Evolutionary conservation across 208 protist genomes (phyloP).

Genomic region (Trypanosoma rangeli): DNA sequence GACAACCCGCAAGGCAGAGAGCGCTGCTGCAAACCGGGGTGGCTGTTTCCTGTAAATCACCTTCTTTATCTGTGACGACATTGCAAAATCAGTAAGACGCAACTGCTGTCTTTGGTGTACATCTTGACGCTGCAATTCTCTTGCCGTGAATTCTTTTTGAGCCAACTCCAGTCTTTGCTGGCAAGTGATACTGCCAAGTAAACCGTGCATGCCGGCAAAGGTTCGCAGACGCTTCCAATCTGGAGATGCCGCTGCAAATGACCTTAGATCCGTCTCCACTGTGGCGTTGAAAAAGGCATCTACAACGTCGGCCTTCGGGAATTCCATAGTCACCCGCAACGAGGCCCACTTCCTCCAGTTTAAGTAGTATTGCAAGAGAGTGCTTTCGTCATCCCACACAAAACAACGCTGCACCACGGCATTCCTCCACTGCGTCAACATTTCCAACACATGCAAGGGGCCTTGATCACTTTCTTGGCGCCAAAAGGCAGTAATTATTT

Average conservation of each 20-base stretch:
- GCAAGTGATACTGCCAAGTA: slow-evolving; percentile 51
- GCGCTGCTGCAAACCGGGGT: slow-evolving; percentile 33
- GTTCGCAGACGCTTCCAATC: slow-evolving; percentile 64
- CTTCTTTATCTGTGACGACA: slow-evolving; percentile 24
- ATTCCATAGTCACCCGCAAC: slow-evolving; percentile 33
- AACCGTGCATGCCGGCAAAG: slow-evolving; percentile 54
- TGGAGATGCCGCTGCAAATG: slow-evolving; percentile 42
- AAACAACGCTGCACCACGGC: slow-evolving; percentile 6
- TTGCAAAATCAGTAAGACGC: slow-evolving; percentile 51
- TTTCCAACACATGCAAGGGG: slow-evolving; percentile 27
- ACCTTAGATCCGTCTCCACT: slow-evolving; percentile 45
- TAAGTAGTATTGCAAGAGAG: slow-evolving; percentile 43
- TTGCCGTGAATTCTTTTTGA: slow-evolving; percentile 37
- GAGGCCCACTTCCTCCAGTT: slow-evolving; percentile 42
- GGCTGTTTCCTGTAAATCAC: slow-evolving; percentile 68
- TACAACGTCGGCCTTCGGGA: slow-evolving; percentile 42
- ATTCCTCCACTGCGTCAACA: slow-evolving; percentile 50
- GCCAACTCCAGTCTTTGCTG: slow-evolving; percentile 61
- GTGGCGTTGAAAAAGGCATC: slow-evolving; percentile 64
- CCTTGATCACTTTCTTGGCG: slow-evolving; percentile 3
- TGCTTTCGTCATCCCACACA: slow-evolving; percentile 42
- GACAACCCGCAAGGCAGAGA: slow-evolving; percentile 48
- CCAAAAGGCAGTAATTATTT: slow-evolving; percentile 63
- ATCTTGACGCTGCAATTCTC: slow-evolving; percentile 12
- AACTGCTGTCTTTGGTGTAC: slow-evolving; percentile 28